phyloP scores from a whole-genome alignment of 163 green algal species.

The Prototheca wickerhamii region DNA sequence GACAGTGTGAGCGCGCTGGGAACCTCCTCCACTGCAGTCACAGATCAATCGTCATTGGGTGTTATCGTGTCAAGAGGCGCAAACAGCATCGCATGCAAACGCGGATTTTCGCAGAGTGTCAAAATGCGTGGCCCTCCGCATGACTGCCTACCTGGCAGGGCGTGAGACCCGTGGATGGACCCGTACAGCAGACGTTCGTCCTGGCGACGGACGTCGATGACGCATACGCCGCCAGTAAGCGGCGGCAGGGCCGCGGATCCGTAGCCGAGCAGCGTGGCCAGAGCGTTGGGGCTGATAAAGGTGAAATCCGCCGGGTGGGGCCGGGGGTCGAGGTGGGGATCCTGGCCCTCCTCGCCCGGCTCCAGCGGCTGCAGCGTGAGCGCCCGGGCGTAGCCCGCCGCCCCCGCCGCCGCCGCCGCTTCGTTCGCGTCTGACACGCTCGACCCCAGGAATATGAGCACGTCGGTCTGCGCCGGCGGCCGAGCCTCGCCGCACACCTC shows the following conservation, averaged over 20 bases:
- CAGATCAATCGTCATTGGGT: too few relatives aligned
- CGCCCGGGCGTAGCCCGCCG: conserved; percentile 20
- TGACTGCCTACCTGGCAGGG: conserved; percentile 57
- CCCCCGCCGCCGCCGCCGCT: conserved; percentile 13
- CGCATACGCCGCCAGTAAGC: background rate
- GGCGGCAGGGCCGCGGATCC: background rate
- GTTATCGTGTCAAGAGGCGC: too few relatives aligned
- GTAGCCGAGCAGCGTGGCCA: conserved; percentile 41
- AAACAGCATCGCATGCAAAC: too few relatives aligned
- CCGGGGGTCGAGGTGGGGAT: too few relatives aligned
- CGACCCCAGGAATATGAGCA: conserved; percentile 29
- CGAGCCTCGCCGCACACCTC: conserved; percentile 19
- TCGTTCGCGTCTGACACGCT: conserved; percentile 9
- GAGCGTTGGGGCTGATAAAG: conserved; percentile 41
- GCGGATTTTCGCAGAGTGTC: too few relatives aligned
- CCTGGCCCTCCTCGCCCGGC: background rate
- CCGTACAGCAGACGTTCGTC: conserved; percentile 69
- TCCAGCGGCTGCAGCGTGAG: conserved; percentile 16
- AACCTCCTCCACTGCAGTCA: conserved; percentile 40
- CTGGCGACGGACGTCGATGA: conserved; percentile 56
- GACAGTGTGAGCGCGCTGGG: conserved; percentile 35
- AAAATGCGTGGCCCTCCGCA: too few relatives aligned
- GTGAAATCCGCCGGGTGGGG: conserved; percentile 19
- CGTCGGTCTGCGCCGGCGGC: conserved; percentile 10
- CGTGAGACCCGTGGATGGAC: conserved; percentile 40